These are phyloP conservation scores for Paecilomyces sp. DNA, from an alignment of 2,329 filamentous ascomycete species.

Conservation along the genomic window DNA sequence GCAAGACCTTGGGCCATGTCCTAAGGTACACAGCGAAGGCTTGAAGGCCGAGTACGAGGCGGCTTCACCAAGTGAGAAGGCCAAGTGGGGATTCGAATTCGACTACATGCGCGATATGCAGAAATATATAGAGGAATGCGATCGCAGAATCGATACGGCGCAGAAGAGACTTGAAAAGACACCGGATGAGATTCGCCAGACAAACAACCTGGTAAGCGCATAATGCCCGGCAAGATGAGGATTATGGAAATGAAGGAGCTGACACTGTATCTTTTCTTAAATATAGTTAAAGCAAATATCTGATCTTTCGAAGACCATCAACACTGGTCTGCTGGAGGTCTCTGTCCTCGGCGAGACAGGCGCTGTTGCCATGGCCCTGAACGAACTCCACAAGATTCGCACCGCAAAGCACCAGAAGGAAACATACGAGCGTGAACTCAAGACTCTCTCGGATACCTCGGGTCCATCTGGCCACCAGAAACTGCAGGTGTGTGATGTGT, in stretches of 20 bases:
- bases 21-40: slow-evolving; percentile 79
- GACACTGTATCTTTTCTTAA: neutral
- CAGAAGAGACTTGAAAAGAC: slow-evolving; percentile 93
- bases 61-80: slow-evolving; percentile 62
- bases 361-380: slow-evolving; percentile 72
- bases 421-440: slow-evolving; percentile 80
- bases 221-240: neutral
- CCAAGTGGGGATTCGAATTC: slow-evolving; percentile 83
- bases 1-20: slow-evolving; percentile 86
- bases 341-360: slow-evolving; percentile 75
- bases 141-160: slow-evolving; percentile 82
- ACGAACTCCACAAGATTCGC: slow-evolving; percentile 80
- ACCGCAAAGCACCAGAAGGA: slow-evolving; percentile 74
- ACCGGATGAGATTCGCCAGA: slow-evolving; percentile 93
- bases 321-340: slow-evolving; percentile 76
- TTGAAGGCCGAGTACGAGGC: slow-evolving; percentile 84
- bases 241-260: neutral
- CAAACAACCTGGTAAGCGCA: slow-evolving; percentile 65
- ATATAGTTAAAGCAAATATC: slow-evolving; percentile 69
- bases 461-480: slow-evolving; percentile 96
- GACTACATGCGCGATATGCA: slow-evolving; percentile 95
- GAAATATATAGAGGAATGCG: slow-evolving; percentile 95
- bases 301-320: slow-evolving; percentile 70
- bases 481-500: slow-evolving; percentile 96
- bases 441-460: slow-evolving; percentile 81